Conservation (phyloP, 805 yeast genomes). For the Suhomyces faveliae region DNA sequence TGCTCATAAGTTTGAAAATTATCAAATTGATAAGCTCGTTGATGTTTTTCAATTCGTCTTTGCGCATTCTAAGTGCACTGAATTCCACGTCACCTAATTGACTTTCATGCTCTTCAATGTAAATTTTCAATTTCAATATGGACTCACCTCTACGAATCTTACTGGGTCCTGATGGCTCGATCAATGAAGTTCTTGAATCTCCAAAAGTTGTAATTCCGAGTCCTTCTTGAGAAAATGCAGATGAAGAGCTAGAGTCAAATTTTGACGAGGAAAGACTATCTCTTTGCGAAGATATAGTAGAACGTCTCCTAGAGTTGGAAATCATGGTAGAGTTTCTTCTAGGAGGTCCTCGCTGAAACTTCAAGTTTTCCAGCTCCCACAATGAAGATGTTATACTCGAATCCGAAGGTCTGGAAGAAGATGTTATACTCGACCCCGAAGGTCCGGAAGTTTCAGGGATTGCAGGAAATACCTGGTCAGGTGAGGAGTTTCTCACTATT, state of each 20-base stretch:
- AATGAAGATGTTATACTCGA: not conserved
- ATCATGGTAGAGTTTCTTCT: not conserved
- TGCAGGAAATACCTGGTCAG: not conserved
- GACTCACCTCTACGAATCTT: not conserved
- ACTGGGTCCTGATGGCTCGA: not conserved
- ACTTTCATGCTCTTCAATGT: constrained; percentile 6
- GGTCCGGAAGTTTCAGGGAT: not conserved
- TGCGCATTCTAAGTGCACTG: constrained; percentile 12
- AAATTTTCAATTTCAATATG: constrained; percentile 7
- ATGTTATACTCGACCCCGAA: not conserved
- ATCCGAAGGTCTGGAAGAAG: too few species aligned
- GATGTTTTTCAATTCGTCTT: constrained; percentile 15
- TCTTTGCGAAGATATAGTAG: not conserved
- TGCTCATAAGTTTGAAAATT: constrained; percentile 14
- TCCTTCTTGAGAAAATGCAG: not conserved
- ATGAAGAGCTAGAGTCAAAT: not conserved
- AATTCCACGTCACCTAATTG: constrained; percentile 3
- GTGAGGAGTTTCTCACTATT: not conserved
- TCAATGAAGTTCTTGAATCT: not conserved
- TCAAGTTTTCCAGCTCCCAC: not conserved
- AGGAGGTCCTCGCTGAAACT: not conserved
- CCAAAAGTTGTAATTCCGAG: not conserved
- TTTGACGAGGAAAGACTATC: not conserved
- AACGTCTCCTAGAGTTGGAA: not conserved
- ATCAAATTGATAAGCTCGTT: constrained; percentile 18